Evolutionary conservation across 2,329 filamentous ascomycete genomes (phyloP).

Genomic region (Ceratocystis colombiana): DNA sequence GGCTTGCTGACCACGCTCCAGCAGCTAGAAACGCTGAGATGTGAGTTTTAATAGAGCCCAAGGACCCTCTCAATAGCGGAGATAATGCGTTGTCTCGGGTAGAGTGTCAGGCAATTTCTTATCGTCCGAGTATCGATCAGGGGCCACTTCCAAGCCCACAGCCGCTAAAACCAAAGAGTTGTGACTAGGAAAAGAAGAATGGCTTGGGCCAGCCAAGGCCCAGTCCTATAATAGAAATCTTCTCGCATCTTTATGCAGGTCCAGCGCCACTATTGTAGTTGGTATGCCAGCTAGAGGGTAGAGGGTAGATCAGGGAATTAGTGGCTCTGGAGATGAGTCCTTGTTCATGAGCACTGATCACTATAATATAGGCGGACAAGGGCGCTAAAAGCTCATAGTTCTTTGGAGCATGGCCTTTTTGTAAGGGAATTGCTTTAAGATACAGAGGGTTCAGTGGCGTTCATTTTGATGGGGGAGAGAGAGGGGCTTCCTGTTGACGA

Average conservation of each 20-base stretch:
- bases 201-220: neutral
- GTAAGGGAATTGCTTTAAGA: no score
- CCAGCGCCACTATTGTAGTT: neutral
- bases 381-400: neutral
- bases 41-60: neutral
- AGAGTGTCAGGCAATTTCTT: neutral
- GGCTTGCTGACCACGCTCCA: no score
- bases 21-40: neutral
- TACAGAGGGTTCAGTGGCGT: neutral
- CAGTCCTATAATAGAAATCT: neutral
- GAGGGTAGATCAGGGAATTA: neutral
- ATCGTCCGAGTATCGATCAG: neutral
- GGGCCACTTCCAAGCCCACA: neutral
- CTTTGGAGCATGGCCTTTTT: neutral
- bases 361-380: neutral
- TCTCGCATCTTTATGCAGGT: neutral
- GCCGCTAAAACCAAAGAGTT: neutral
- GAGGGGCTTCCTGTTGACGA: no score
- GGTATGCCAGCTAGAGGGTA: neutral
- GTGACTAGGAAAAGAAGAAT: neutral
- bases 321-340: neutral
- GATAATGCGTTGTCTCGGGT: neutral
- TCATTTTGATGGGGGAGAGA: no score
- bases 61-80: neutral
- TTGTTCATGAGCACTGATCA: neutral